Evolutionary conservation across 2,329 filamentous ascomycete species (phyloP).

Genomic region (Colletotrichum viniferum): DNA sequence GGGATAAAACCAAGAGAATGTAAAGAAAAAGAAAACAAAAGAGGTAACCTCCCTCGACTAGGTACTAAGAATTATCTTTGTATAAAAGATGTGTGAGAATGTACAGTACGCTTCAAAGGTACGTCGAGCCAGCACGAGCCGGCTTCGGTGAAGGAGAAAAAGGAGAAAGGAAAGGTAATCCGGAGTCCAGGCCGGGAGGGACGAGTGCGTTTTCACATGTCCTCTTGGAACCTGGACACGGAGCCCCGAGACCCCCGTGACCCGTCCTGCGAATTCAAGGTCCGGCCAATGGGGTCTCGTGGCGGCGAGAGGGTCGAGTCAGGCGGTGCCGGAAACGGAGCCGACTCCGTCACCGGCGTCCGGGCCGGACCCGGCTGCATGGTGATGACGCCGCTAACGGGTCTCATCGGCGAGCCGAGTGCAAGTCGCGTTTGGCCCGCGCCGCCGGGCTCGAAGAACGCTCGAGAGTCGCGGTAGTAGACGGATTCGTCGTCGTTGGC

Average conservation of each 20-base stretch:
- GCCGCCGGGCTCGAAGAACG: slow-evolving; percentile 41
- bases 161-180: not conserved
- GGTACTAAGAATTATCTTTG: slow-evolving; percentile 16
- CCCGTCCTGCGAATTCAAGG: slow-evolving; percentile 38
- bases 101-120: slow-evolving; percentile 17
- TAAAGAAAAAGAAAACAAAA: not conserved
- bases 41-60: not conserved
- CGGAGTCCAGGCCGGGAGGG: not conserved
- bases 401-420: slow-evolving; percentile 62
- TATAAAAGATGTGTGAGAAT: slow-evolving; percentile 11
- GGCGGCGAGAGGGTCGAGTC: slow-evolving; percentile 18
- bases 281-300: slow-evolving; percentile 42
- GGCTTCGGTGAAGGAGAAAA: not conserved
- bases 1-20: not conserved
- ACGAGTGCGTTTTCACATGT: slow-evolving; percentile 27
- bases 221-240: slow-evolving; percentile 45
- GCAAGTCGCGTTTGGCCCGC: slow-evolving; percentile 43
- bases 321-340: slow-evolving; percentile 47
- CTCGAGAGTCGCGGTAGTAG: slow-evolving; percentile 58
- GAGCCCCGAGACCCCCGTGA: slow-evolving; percentile 34
- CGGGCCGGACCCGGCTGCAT: slow-evolving; percentile 70
- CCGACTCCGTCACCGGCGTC: slow-evolving; percentile 62
- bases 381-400: slow-evolving; percentile 63
- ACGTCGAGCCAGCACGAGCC: not conserved
- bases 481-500: slow-evolving; percentile 47